Evolutionary conservation across 805 yeast genomes (phyloP).

Genomic region (Suhomyces canberraensis): DNA sequence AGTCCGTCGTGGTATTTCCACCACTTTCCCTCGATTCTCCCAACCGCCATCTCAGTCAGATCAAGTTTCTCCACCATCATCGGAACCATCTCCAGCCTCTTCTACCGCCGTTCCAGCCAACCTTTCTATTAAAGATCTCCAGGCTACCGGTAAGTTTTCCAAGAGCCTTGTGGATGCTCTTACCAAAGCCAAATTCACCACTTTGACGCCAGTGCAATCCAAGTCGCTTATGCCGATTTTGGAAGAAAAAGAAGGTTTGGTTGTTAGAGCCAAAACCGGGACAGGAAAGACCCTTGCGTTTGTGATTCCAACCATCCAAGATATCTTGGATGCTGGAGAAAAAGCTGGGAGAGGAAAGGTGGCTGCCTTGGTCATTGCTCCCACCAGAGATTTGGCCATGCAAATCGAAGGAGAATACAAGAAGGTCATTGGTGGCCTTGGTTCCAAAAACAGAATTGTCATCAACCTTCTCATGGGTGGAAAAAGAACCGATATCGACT

Average conservation of each 20-base stretch:
- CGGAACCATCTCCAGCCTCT: neutral
- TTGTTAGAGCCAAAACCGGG: slow-evolving; percentile 91
- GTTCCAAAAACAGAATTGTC: slow-evolving; percentile 13
- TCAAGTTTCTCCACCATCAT: no score
- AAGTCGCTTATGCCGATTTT: slow-evolving; percentile 58
- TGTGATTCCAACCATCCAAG: slow-evolving; percentile 73
- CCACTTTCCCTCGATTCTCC: no score
- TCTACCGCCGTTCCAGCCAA: slow-evolving; percentile 1
- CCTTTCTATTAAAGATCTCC: slow-evolving; percentile 4
- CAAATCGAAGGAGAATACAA: slow-evolving; percentile 70
- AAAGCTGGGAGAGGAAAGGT: slow-evolving; percentile 16
- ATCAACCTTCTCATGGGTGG: slow-evolving; percentile 64
- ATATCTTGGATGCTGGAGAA: slow-evolving; percentile 39
- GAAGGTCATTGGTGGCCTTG: slow-evolving; percentile 34
- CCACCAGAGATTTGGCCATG: slow-evolving; percentile 87
- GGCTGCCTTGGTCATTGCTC: slow-evolving; percentile 66
- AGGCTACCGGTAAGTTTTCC: slow-evolving; percentile 5
- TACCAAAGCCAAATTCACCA: slow-evolving; percentile 42
- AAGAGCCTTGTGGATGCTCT: slow-evolving; percentile 26
- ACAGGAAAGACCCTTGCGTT: slow-evolving; percentile 93
- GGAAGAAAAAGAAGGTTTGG: slow-evolving; percentile 56
- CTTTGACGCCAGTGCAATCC: slow-evolving; percentile 69
- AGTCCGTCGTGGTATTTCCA: no score
- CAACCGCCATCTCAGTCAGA: no score
- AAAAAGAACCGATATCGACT: slow-evolving; percentile 32